Conservation (phyloP, 352 stramenopile genomes). For the Pythium brachiatum region DNA sequence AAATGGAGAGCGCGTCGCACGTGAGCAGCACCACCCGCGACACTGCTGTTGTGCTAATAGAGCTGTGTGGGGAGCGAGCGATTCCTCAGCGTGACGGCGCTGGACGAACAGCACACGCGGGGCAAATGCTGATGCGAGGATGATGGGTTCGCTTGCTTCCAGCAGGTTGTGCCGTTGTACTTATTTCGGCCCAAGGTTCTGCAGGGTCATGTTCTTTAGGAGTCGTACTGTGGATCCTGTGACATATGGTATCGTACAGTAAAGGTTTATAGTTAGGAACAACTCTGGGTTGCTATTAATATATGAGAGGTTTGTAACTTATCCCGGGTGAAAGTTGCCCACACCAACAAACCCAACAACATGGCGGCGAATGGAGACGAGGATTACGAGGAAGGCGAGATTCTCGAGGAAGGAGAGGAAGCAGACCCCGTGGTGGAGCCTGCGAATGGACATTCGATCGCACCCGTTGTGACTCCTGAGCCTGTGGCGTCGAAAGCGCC, state of each 20-base stretch:
- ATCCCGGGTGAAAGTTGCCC: background rate
- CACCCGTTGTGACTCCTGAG: background rate
- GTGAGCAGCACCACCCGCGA: no score
- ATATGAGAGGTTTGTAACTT: no score
- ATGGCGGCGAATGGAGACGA: conserved; percentile 23
- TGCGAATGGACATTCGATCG: background rate
- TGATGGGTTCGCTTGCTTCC: background rate
- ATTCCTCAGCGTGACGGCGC: background rate
- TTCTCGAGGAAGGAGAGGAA: conserved; percentile 66
- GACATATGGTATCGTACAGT: background rate
- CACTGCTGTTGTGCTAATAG: background rate
- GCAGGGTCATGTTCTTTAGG: background rate
- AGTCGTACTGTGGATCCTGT: conserved; percentile 4
- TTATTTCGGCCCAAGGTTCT: background rate
- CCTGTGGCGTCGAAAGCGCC: background rate
- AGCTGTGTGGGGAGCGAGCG: background rate
- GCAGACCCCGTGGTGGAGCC: conserved; percentile 10
- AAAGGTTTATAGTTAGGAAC: background rate
- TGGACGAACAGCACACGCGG: background rate
- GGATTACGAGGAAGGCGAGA: conserved; percentile 74
- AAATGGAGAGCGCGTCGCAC: no score
- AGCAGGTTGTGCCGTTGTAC: background rate
- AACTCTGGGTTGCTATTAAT: no score
- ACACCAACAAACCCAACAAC: background rate
- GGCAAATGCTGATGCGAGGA: background rate